Percentiles rank a stretch among this genome's conserved stretches.
phyloP scores from a whole-genome alignment of 164 flowering plant genomes.

The Vitis riparia region DNA sequence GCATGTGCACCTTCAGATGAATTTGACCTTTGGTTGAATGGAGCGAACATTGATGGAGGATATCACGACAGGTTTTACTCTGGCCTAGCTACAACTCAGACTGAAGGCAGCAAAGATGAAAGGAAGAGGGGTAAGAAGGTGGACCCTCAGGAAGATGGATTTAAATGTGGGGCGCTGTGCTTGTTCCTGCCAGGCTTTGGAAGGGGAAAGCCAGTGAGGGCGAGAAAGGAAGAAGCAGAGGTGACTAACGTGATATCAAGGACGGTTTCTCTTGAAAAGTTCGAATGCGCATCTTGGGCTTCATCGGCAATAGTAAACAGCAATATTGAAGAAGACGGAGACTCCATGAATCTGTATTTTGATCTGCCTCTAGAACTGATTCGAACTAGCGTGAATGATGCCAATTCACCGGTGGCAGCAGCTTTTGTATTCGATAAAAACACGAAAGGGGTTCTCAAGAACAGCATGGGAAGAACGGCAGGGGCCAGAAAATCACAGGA shows the following conservation, averaged over 20 bases:
- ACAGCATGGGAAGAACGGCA: slow-evolving; percentile 9
- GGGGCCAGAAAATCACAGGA: slow-evolving; percentile 32
- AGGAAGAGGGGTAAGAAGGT: background rate
- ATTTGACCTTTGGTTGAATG: slow-evolving; percentile 40
- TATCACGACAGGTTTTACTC: background rate
- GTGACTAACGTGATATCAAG: slow-evolving; percentile 34
- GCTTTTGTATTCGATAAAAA: slow-evolving; percentile 57
- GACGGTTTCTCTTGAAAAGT: slow-evolving; percentile 59
- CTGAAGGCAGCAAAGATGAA: background rate
- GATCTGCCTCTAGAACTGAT: slow-evolving; percentile 71
- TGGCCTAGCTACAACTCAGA: slow-evolving; percentile 6
- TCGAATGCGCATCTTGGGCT: slow-evolving; percentile 75
- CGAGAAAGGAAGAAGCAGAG: slow-evolving; percentile 27
- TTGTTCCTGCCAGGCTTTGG: slow-evolving; percentile 60
- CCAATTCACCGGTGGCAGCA: slow-evolving; percentile 45
- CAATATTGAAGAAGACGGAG: slow-evolving; percentile 17
- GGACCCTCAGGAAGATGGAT: slow-evolving; percentile 21
- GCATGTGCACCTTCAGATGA: slow-evolving; percentile 36
- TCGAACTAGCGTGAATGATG: slow-evolving; percentile 33
- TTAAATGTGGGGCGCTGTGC: slow-evolving; percentile 65
- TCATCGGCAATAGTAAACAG: slow-evolving; percentile 35
- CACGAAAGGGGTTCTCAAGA: slow-evolving; percentile 50
- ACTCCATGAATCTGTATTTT: slow-evolving; percentile 27
- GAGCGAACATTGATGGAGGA: background rate
- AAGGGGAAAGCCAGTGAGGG: slow-evolving; percentile 48